Evolutionary conservation across 805 yeast genomes (phyloP).

Genomic region (Wickerhamomyces alni): DNA sequence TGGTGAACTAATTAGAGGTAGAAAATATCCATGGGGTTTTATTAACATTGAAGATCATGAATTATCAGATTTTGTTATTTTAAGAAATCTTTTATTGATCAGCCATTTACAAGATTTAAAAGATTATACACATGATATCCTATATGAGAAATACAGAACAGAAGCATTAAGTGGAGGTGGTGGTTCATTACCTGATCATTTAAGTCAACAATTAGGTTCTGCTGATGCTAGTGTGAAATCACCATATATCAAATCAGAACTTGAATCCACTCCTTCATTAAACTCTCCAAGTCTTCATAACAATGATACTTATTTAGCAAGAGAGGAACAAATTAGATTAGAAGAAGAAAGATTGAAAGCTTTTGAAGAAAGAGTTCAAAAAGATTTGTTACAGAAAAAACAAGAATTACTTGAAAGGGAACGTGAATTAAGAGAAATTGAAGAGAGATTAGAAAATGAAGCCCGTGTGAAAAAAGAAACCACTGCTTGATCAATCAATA

Average conservation of each 20-base stretch:
- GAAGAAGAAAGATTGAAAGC: slow-evolving; percentile 87
- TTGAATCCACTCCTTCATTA: slow-evolving; percentile 9
- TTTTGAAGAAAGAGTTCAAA: slow-evolving; percentile 85
- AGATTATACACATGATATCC: slow-evolving; percentile 79
- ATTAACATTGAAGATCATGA: slow-evolving; percentile 67
- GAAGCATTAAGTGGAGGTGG: slow-evolving; percentile 72
- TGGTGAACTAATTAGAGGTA: slow-evolving; percentile 36
- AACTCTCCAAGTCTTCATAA: slow-evolving; percentile 12
- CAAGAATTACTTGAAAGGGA: slow-evolving; percentile 82
- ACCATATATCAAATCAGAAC: slow-evolving; percentile 22
- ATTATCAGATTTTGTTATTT: slow-evolving; percentile 70
- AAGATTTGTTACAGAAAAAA: slow-evolving; percentile 73
- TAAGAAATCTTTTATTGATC: slow-evolving; percentile 74
- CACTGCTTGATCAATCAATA: background rate
- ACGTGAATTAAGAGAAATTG: slow-evolving; percentile 77
- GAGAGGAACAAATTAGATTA: slow-evolving; percentile 83
- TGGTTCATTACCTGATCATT: slow-evolving; percentile 33
- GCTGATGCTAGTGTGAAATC: slow-evolving; percentile 8
- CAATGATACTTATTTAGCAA: slow-evolving; percentile 44
- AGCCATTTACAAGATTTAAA: slow-evolving; percentile 85
- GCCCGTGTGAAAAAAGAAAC: slow-evolving; percentile 30
- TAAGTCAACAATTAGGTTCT: slow-evolving; percentile 21
- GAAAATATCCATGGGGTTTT: slow-evolving; percentile 56
- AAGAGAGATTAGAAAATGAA: slow-evolving; percentile 58
- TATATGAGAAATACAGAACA: slow-evolving; percentile 88